Conservation (phyloP, 208 protist species). For the Acanthamoeba lenticulata region DNA sequence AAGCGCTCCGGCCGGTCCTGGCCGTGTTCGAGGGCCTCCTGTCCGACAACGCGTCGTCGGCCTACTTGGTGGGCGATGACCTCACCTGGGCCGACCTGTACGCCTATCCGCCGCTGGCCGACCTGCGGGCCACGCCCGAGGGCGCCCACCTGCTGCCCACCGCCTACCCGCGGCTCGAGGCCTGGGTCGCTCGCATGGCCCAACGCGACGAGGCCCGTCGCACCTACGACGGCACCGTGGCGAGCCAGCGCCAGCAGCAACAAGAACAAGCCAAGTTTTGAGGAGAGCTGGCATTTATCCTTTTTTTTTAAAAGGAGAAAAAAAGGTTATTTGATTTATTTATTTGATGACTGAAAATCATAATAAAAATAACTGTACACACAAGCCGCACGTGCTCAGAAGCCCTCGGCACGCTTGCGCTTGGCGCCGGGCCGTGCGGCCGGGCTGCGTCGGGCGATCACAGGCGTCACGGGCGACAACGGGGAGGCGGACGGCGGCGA, state of each 20-base stretch:
- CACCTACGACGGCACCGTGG: constrained; percentile 35
- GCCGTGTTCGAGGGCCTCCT: neutral
- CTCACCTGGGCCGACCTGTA: constrained; percentile 18
- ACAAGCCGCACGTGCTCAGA: neutral
- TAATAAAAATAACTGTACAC: too few relatives aligned
- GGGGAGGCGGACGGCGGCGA: neutral
- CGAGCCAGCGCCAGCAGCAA: neutral
- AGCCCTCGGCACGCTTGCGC: constrained; percentile 1
- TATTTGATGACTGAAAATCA: too few relatives aligned
- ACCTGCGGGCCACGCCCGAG: neutral
- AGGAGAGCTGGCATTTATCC: too few relatives aligned
- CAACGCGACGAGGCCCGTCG: neutral
- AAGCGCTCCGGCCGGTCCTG: neutral
- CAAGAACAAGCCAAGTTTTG: neutral
- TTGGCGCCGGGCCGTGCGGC: neutral
- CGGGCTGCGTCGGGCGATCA: neutral
- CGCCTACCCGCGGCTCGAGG: neutral
- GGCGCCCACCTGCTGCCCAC: neutral
- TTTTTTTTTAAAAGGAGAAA: too few relatives aligned
- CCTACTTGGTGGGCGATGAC: neutral
- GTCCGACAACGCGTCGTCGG: neutral
- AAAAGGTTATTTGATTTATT: too few relatives aligned
- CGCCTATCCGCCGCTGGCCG: neutral
- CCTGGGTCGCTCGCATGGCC: neutral
- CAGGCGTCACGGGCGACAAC: neutral